Percentiles rank a stretch among this genome's conserved stretches.
These are phyloP conservation scores for Fusarium goolgardi DNA, from an alignment of 2,329 filamentous ascomycete species.

Conservation along the genomic window DNA sequence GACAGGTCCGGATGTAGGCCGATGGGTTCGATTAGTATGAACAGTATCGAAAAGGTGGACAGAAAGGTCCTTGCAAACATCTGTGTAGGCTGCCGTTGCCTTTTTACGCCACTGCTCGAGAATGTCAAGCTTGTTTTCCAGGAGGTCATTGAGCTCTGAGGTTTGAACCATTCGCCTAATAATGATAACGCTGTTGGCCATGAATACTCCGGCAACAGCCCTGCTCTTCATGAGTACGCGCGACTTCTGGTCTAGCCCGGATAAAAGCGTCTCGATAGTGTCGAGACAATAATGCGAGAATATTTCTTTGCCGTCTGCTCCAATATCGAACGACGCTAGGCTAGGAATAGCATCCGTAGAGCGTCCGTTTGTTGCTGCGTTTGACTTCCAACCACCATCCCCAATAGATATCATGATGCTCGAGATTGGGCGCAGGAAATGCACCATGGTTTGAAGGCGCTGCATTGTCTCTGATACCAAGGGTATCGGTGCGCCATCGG, in stretches of 20 bases:
- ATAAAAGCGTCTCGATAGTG: constrained; percentile 84
- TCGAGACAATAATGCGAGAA: constrained; percentile 92
- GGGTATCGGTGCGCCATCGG: constrained; percentile 81
- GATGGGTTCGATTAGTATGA: constrained; percentile 81
- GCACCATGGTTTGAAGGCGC: constrained; percentile 85
- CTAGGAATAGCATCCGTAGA: constrained; percentile 75
- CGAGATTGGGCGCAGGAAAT: constrained; percentile 85
- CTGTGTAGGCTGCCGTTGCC: constrained; percentile 82
- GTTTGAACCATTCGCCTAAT: constrained; percentile 85
- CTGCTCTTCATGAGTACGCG: constrained; percentile 80
- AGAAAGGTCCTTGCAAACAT: constrained; percentile 89
- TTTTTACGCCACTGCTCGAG: constrained; percentile 91
- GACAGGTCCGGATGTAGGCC: constrained; percentile 79
- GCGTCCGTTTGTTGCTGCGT: constrained; percentile 61
- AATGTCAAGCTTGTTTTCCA: constrained; percentile 73
- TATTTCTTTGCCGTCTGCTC: constrained; percentile 87
- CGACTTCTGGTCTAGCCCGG: constrained; percentile 79
- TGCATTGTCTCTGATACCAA: constrained; percentile 87
- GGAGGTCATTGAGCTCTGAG: constrained; percentile 79
- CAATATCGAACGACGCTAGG: constrained; percentile 84
- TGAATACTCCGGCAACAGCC: constrained; percentile 84
- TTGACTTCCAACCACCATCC: constrained; percentile 86
- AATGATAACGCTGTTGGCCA: constrained; percentile 87
- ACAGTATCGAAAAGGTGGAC: constrained; percentile 89
- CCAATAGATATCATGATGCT: constrained; percentile 93